Evolutionary conservation across 176 grass and related monocot genomes (phyloP), one percentile per base, ranked within the genome.

Genomic region (Rhynchospora tenuis): DNA sequence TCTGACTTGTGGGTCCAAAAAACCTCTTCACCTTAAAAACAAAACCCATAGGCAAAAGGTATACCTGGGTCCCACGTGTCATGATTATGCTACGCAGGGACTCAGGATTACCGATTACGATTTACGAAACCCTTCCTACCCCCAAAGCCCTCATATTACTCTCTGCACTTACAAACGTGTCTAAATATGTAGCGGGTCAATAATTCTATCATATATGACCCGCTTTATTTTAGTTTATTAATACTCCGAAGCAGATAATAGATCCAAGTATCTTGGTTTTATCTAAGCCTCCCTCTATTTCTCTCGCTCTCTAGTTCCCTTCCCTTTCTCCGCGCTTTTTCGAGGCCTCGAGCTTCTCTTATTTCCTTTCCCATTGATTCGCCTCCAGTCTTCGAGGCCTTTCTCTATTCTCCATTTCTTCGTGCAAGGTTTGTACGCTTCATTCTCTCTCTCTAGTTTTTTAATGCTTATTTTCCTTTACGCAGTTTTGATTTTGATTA

Each of bases 301-400:
- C 44, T 66, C 24, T 64, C 13, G 2, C 22, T 8, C 19, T 44
- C 38, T 38, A 38, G 5, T 38, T 38, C 33, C 5, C 33, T 38
- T 38, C 33, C 33, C 23, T 13, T 4, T 28, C 43, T 51, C 79
- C 71, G 15, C 84, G 60, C 86, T 84, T 84, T 82, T 82, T 79
- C 68, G 15, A 61, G 38, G 9, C 54, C 82, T 72, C 86, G 59
- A 58, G 77, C 78, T 44, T 82, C 72, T 64, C 42, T 75, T 43
- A 52, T 45, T 16, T 22, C 67, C 20, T 14, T n/a, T 26, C 16
- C 69, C 59, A 55, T 61, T 69, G 56, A 88, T 88, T 69, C 73
- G 28, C 28, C 55, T 26, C 46, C 47, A 33, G 10, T 78, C 26
- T 17, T 1, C 9, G 9, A 13, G 10, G 2, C 52, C 48, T 23